Base-by-base conservation (phyloP, 2,329 filamentous ascomycete genomes). In the Stylonectria norvegica region DNA sequence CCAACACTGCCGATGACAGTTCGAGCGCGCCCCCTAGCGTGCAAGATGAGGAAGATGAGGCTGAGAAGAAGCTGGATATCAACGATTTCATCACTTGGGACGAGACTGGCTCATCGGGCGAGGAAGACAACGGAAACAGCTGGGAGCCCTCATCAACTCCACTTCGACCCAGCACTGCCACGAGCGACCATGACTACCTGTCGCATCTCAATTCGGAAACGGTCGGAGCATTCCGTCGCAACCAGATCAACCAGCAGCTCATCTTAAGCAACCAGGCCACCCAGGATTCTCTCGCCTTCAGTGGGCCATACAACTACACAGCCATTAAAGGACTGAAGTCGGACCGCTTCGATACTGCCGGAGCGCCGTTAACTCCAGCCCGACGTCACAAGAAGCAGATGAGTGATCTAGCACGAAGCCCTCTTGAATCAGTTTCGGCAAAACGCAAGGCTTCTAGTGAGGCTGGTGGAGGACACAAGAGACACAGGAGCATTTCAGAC, bases 141-240 rank as follows among this genome's bases (percentile, higher is more conserved):
- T 67, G 67, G 53, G 73, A 75, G 27, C 65, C 71, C 12, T 67
- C 72, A 2, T 72, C 75, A 14, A 80, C 76, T 1, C 76, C 76
- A 2, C 64, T 63, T 3, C 71, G 75, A 15, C 70, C 71, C 19
- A 66, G 64, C n/a, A 73, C 73, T 23, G 64, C 71, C 25, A 63
- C 66, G 20, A 71, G 70, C 55, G 72, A 79, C 48, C 61, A 62
- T 14, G 66, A 72, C 25, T 59, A 69, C 7, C 59, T 65, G 9
- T 79, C 89, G 27, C 81, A 85, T 55, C 78, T 80, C 50, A 78
- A 79, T 43, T 65, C 73, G 7, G 78, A 82, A 41, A 79, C 84
- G 11, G 86, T 93, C 23, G 85, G 85, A 25, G 85, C 86, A 1
- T 94, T 93, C 72, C 86, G 86, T 40, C 79, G 72, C 49, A 83